Conservation (phyloP, 164 flowering plant species). For the Saururus chinensis region DNA sequence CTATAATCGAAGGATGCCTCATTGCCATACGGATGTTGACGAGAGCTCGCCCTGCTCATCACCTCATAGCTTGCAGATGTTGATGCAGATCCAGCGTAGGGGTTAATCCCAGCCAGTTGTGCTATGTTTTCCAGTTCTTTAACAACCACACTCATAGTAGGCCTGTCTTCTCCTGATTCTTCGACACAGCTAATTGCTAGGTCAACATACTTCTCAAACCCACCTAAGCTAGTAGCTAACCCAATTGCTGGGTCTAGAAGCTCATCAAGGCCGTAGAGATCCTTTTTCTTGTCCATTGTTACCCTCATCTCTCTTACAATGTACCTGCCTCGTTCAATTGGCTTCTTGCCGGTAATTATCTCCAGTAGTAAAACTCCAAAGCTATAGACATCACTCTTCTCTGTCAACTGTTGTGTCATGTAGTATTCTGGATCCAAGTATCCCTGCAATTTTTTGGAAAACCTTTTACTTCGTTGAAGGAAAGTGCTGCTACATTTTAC, state of each 20-base stretch:
- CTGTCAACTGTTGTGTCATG: conserved; percentile 84
- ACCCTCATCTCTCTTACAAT: conserved; percentile 67
- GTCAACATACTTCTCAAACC: conserved; percentile 55
- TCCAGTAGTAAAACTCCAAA: conserved; percentile 94
- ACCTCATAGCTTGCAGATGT: conserved; percentile 69
- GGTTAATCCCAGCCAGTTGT: conserved; percentile 58
- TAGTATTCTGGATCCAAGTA: conserved; percentile 95
- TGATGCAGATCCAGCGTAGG: conserved; percentile 69
- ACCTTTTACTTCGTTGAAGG: not conserved
- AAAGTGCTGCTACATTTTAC: not conserved
- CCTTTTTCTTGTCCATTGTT: conserved; percentile 38
- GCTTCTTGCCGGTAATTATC: conserved; percentile 57
- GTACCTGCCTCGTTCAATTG: conserved; percentile 82
- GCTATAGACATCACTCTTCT: conserved; percentile 87
- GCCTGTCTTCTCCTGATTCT: conserved; percentile 78
- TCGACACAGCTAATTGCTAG: conserved; percentile 84
- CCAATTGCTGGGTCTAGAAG: conserved; percentile 56
- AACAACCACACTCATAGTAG: conserved; percentile 76
- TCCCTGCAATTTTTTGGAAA: conserved; percentile 39
- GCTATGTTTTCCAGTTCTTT: conserved; percentile 62
- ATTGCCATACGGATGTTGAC: conserved; percentile 43
- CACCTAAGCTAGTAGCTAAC: conserved; percentile 23
- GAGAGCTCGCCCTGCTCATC: conserved; percentile 19
- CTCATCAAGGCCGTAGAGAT: conserved; percentile 44
- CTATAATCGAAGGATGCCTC: conserved; percentile 67